Conservation (phyloP, 139 green algal genomes). For the Auxenochlorella pyrenoidosa region DNA sequence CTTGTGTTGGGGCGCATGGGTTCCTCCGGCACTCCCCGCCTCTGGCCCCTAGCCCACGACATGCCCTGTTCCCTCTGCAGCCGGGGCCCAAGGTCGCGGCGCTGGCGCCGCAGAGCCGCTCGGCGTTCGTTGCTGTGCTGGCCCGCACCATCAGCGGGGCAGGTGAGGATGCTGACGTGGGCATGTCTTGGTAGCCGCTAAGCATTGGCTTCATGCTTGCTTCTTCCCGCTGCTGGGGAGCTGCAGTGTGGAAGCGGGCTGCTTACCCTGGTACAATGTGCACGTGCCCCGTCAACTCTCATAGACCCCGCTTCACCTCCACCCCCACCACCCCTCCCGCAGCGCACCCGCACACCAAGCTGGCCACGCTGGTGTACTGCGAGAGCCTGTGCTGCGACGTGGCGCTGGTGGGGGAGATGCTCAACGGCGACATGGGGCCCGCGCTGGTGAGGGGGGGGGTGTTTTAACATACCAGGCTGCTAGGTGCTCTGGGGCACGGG, state of each 20-base stretch:
- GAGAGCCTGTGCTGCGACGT: constrained; percentile 87
- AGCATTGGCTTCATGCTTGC: no score
- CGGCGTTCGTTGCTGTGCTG: constrained; percentile 11
- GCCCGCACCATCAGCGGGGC: constrained; percentile 25
- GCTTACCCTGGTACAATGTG: no score
- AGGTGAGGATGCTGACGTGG: neutral
- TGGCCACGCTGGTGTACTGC: constrained; percentile 93
- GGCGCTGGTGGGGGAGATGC: constrained; percentile 83
- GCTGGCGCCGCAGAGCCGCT: neutral
- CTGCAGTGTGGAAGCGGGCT: no score
- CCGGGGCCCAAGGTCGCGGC: constrained; percentile 1
- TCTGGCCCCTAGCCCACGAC: neutral
- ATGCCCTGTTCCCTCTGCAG: neutral
- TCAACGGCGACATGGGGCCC: constrained; percentile 85
- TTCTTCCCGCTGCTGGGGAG: no score
- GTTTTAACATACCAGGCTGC: no score
- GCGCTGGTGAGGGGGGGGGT: constrained; percentile 72
- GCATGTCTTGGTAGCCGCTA: no score
- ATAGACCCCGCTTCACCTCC: no score
- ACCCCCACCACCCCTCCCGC: neutral
- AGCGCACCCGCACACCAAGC: constrained; percentile 52
- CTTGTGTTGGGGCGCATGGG: no score
- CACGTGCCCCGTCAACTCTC: no score
- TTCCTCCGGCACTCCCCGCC: neutral
- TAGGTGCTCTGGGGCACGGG: no score